Conservation (phyloP, 75 land plant species). For the Azolla pinnata region DNA sequence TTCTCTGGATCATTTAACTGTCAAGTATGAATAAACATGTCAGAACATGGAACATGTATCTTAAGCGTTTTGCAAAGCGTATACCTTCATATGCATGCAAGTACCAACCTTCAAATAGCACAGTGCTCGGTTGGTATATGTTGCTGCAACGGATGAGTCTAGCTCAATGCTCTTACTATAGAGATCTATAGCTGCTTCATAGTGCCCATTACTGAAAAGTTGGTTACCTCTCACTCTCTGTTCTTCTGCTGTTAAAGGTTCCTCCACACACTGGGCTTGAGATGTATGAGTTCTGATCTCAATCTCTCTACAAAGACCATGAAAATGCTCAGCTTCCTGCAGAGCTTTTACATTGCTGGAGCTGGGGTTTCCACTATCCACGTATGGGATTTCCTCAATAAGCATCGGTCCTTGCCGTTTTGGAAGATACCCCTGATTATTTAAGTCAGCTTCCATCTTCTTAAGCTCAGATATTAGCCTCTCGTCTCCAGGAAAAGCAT, state of each 20-base stretch:
- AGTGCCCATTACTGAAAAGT: conserved; percentile 12
- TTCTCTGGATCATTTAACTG: conserved; percentile 18
- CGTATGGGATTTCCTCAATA: conserved; percentile 28
- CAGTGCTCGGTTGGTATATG: conserved; percentile 24
- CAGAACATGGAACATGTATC: too few relatives aligned
- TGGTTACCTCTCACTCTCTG: conserved; percentile 14
- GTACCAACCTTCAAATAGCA: conserved; percentile 19
- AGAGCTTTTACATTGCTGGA: too few relatives aligned
- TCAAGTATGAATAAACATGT: too few relatives aligned
- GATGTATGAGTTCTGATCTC: too few relatives aligned
- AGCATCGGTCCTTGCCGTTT: conserved; percentile 24
- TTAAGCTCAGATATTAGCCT: neutral
- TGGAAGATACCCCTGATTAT: conserved; percentile 9
- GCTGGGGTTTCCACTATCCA: too few relatives aligned
- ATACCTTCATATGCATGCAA: too few relatives aligned
- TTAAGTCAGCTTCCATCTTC: conserved; percentile 3
- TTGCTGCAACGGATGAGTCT: conserved; percentile 12
- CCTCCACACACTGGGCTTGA: too few relatives aligned
- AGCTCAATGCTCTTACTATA: conserved; percentile 14
- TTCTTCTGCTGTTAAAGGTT: conserved; percentile 1
- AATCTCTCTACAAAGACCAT: too few relatives aligned
- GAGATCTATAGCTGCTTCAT: conserved; percentile 15
- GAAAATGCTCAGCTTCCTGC: too few relatives aligned
- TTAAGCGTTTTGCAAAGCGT: too few relatives aligned
- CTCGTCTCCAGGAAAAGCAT: conserved; percentile 5